Conservation (phyloP, 1,284 basidiomycete genomes). For the Melampsora occidentalis region DNA sequence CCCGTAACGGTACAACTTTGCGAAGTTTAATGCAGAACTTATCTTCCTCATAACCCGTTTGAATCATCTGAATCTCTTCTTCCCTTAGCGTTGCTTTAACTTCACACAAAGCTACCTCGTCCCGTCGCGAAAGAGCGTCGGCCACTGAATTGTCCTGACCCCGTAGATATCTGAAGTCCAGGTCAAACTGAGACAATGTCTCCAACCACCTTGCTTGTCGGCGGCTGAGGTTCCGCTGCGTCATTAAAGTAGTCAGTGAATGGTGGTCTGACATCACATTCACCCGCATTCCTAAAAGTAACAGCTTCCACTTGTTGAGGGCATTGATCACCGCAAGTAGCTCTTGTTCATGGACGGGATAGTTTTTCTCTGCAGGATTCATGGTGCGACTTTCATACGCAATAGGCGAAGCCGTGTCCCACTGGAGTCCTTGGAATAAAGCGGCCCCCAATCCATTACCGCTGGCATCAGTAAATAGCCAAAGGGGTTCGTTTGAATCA, state of each 20-base stretch:
- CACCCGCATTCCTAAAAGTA: background rate
- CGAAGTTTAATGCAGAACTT: background rate
- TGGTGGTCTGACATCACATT: no score
- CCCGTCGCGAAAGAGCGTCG: background rate
- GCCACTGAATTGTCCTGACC: background rate
- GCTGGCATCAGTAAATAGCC: slow-evolving; percentile 41
- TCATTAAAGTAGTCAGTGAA: background rate
- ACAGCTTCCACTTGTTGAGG: background rate
- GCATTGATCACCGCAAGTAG: slow-evolving; percentile 10
- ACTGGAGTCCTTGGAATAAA: no score
- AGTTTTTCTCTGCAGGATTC: background rate
- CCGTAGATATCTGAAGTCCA: background rate
- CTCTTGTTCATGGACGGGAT: slow-evolving; percentile 44
- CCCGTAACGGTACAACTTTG: background rate
- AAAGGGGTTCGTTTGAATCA: slow-evolving; percentile 45
- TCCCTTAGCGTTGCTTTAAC: no score
- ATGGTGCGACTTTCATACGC: no score
- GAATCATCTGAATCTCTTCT: background rate
- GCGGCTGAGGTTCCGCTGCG: background rate
- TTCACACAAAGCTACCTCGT: no score
- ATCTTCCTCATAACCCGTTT: background rate
- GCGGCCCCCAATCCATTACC: slow-evolving; percentile 36
- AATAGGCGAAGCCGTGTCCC: no score
- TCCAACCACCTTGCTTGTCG: slow-evolving; percentile 1
- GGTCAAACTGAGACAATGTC: background rate